phyloP scores from a whole-genome alignment of 805 yeast species.

The Candida endomychidarum region DNA sequence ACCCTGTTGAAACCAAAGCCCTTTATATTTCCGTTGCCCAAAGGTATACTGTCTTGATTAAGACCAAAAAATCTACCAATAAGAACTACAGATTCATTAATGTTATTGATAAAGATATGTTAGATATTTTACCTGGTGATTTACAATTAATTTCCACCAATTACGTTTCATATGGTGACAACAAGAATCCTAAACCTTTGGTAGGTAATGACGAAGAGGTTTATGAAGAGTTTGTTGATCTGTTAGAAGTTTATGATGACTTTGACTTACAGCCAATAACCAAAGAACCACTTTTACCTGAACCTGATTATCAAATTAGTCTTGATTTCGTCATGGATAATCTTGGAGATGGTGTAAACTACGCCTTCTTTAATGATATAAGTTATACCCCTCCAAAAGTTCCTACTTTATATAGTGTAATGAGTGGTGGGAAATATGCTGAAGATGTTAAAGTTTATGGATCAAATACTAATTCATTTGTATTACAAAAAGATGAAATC shows the following conservation, averaged over 20 bases:
- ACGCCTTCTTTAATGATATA: constrained; percentile 93
- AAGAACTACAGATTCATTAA: constrained; percentile 82
- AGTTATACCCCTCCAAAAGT: constrained; percentile 80
- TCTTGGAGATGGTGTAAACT: constrained; percentile 82
- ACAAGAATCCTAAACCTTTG: constrained; percentile 39
- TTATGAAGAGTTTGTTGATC: constrained; percentile 35
- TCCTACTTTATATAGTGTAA: constrained; percentile 79
- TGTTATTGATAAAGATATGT: constrained; percentile 76
- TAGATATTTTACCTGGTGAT: constrained; percentile 69
- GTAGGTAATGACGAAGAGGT: constrained; percentile 9
- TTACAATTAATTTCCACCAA: constrained; percentile 73
- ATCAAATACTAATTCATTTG: constrained; percentile 71
- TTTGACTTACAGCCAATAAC: constrained; percentile 31
- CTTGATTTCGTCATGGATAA: constrained; percentile 82
- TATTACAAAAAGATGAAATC: constrained; percentile 63
- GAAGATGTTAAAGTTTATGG: constrained; percentile 65
- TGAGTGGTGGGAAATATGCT: constrained; percentile 65
- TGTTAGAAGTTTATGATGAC: constrained; percentile 49
- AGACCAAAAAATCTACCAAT: constrained; percentile 61
- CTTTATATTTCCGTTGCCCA: constrained; percentile 88
- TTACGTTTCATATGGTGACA: constrained; percentile 57
- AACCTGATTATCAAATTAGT: constrained; percentile 68
- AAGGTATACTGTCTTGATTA: constrained; percentile 78
- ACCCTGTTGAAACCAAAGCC: constrained; percentile 66
- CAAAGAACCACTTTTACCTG: constrained; percentile 50